Base-by-base conservation (phyloP, 805 yeast genomes). In the Torulaspora quercuum region DNA sequence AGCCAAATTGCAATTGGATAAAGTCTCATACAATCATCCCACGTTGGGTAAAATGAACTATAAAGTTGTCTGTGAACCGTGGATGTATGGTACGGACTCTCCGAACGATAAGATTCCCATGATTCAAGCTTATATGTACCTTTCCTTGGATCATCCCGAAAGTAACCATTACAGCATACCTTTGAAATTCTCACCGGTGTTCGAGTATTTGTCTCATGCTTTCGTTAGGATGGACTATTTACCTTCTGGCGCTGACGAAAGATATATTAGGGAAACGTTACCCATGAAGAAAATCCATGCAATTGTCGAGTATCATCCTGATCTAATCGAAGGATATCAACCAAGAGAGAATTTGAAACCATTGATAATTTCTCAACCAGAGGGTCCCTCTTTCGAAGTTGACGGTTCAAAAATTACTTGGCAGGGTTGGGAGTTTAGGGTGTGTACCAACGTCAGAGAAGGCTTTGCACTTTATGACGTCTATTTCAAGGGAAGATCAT, bases 361-460 rank as follows among this genome's bases (percentile, higher is more conserved):
- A 26, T 72, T 82, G 57, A 63, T 79, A 46, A 72, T 81, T 32
- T 53, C 60, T 21, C 92, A 84, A 64, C 90, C 92, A 33, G 90
- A 84, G 50, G 94, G 94, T 45, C 77, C 88, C 8, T 78, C 86
- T 2, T 83, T 80, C 67, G 52, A 70, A 14, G 64, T 77, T 30
- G 70, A 71, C 12, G 82, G 80, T 25, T 65, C 74, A 45, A 76
- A 77, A 56, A 72, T 84, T 48, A 62, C 66, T 42, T 83, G 94
- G 94, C 90, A 81, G 65, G 87, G 81, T 15, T 83, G 92, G 92
- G 81, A 78, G 59, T 81, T 83, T 66, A 72, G 81, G 59, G 83
- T 77, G 27, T 71, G 77, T 35, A 67, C 83, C 33, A 78, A 78
- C 52, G 78, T 75, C 34, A 78, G 94, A 69, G 94, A 83, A 65